Evolutionary conservation across 306 rosid genomes (phyloP).

Genomic region (Medicago lupulina): DNA sequence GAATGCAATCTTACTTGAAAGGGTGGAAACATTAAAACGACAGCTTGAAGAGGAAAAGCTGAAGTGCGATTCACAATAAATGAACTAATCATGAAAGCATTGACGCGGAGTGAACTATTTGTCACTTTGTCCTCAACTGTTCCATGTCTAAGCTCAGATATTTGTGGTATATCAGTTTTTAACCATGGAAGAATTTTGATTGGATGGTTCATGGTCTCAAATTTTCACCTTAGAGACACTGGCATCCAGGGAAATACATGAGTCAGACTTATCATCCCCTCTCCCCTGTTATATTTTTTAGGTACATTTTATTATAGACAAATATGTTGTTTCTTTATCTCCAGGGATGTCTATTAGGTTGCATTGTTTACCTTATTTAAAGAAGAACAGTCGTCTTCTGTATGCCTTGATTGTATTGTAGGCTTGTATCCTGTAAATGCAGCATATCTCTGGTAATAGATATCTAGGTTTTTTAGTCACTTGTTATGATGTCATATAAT

Average conservation of each 20-base stretch:
- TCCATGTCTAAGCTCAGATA: slow-evolving; percentile 26
- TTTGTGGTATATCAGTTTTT: slow-evolving; percentile 32
- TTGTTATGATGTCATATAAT: slow-evolving; percentile 13
- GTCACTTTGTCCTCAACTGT: slow-evolving; percentile 17
- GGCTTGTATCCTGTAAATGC: not conserved
- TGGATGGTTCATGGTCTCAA: slow-evolving; percentile 20
- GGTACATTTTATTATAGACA: slow-evolving; percentile 3
- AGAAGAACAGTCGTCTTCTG: slow-evolving; percentile 16
- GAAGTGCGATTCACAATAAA: slow-evolving; percentile 54
- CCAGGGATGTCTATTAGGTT: slow-evolving; percentile 2
- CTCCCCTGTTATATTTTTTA: not conserved
- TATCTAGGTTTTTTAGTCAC: slow-evolving; percentile 8
- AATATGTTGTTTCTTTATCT: slow-evolving; percentile 6
- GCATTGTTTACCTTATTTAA: not conserved
- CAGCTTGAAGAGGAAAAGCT: slow-evolving; percentile 61
- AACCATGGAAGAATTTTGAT: slow-evolving; percentile 28
- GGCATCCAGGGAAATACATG: slow-evolving; percentile 25
- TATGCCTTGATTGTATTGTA: not conserved
- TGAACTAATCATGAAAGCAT: slow-evolving; percentile 36
- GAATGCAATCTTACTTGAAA: slow-evolving; percentile 53
- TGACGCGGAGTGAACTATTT: not conserved
- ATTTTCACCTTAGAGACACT: slow-evolving; percentile 28
- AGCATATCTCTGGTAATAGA: not conserved
- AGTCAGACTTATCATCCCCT: not conserved
- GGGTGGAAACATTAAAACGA: slow-evolving; percentile 60